phyloP scores from a whole-genome alignment of 768 basidiomycete genomes.

The Naganishia friedmannii region DNA sequence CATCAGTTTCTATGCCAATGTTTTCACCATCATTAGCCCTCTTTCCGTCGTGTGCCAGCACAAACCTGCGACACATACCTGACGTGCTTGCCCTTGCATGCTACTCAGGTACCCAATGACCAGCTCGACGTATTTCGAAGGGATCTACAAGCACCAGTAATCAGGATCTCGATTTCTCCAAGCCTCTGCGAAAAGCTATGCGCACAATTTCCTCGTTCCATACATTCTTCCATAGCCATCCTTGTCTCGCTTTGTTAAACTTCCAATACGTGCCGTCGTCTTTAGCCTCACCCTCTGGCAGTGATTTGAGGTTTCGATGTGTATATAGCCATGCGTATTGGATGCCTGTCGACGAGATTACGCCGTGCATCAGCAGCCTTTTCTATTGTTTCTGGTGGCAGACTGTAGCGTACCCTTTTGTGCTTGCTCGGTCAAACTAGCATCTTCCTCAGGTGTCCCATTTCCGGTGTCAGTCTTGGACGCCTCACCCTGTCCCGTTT shows the following conservation, averaged over 20 bases:
- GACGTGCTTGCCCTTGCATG: slow-evolving; percentile 23
- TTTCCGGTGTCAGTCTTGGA: not conserved
- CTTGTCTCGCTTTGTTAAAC: slow-evolving; percentile 29
- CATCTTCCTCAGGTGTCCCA: slow-evolving; percentile 26
- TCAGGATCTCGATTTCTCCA: not conserved
- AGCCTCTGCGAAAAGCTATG: too few species aligned
- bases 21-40: not conserved
- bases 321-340: slow-evolving; percentile 19
- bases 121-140: slow-evolving; percentile 15
- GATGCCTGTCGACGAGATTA: not conserved
- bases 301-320: slow-evolving; percentile 13
- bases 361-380: too few species aligned
- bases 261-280: slow-evolving; percentile 27
- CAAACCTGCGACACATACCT: slow-evolving; percentile 10
- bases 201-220: slow-evolving; percentile 26
- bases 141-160: not conserved
- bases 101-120: slow-evolving; percentile 25
- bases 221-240: slow-evolving; percentile 24
- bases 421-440: slow-evolving; percentile 20
- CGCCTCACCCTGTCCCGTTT: not conserved
- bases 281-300: slow-evolving; percentile 7
- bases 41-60: not conserved
- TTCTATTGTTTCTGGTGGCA: not conserved
- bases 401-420: slow-evolving; percentile 22
- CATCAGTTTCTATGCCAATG: not conserved